A percentile compares a stretch with the other conserved stretches of the same genome.
Conservation (phyloP, 139 green algal species). For the Dunaliella primolecta region DNA sequence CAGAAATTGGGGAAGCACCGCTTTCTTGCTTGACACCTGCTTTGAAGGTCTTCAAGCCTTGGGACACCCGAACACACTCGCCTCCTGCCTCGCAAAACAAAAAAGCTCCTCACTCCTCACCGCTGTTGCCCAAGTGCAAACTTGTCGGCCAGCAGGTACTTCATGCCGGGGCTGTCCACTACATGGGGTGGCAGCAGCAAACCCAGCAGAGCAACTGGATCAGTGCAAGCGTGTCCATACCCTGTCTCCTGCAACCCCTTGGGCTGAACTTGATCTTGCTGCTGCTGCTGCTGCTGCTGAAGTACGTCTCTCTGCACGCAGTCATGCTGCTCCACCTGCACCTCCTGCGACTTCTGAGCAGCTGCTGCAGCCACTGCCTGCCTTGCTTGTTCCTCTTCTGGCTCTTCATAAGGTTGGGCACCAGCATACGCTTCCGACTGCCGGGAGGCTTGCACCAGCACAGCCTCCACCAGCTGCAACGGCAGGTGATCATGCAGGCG, state of each 20-base stretch:
- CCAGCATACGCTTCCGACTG: background rate
- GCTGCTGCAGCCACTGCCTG: background rate
- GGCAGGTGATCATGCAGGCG: too few relatives aligned
- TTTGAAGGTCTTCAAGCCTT: too few relatives aligned
- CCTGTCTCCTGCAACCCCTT: background rate
- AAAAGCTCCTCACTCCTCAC: too few relatives aligned
- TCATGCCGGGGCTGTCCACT: slow-evolving; percentile 16
- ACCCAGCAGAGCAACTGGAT: background rate
- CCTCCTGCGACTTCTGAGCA: background rate
- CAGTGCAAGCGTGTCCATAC: background rate
- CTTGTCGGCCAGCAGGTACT: slow-evolving; percentile 43
- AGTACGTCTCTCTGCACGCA: background rate
- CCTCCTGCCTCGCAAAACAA: too few relatives aligned
- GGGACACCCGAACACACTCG: too few relatives aligned
- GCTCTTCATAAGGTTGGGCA: background rate
- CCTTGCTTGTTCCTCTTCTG: background rate
- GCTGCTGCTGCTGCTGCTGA: background rate
- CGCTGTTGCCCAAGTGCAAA: slow-evolving; percentile 14
- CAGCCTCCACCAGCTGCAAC: background rate
- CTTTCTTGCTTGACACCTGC: too few relatives aligned
- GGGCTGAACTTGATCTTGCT: background rate
- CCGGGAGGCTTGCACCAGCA: background rate
- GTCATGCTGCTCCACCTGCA: background rate
- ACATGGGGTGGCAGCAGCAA: background rate
- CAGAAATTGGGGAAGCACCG: too few relatives aligned